Percentiles rank a stretch among this genome's conserved stretches.
phyloP scores from a whole-genome alignment of 2,329 filamentous ascomycete species.

The Pyricularia sp. region DNA sequence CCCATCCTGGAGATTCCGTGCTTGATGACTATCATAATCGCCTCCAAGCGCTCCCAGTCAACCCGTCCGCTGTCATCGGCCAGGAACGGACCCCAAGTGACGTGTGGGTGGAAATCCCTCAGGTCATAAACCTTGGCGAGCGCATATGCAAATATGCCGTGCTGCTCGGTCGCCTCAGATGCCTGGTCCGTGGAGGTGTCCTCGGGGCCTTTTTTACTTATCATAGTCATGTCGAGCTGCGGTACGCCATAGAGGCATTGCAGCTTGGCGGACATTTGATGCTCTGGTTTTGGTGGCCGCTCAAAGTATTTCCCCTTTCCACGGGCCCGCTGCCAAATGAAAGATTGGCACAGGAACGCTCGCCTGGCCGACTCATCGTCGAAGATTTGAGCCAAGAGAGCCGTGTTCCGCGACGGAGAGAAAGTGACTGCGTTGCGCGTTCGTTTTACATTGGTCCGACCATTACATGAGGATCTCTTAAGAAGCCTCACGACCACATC shows the following conservation, averaged over 20 bases:
- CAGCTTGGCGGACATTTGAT: constrained; percentile 60
- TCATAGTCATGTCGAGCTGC: constrained; percentile 17
- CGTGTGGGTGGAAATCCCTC: constrained; percentile 52
- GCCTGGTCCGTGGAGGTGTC: neutral
- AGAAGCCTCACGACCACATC: constrained; percentile 35
- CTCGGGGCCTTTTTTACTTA: neutral
- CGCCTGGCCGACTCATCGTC: constrained; percentile 33
- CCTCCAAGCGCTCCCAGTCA: constrained; percentile 76
- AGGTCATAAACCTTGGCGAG: constrained; percentile 66
- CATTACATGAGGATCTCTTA: constrained; percentile 27
- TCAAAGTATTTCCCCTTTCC: constrained; percentile 15
- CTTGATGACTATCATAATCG: constrained; percentile 56
- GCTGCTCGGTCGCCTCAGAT: neutral
- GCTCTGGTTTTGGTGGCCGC: constrained; percentile 26
- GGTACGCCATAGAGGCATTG: constrained; percentile 62
- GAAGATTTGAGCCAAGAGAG: constrained; percentile 33
- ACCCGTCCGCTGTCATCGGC: constrained; percentile 51
- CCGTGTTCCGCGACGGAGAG: constrained; percentile 35
- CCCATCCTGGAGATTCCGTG: constrained; percentile 48
- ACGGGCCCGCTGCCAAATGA: constrained; percentile 49
- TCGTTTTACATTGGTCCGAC: constrained; percentile 10
- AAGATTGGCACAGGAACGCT: constrained; percentile 55
- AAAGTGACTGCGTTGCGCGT: constrained; percentile 23
- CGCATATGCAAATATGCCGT: constrained; percentile 47
- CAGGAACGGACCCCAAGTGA: constrained; percentile 63